Base-by-base conservation (phyloP, 1,284 basidiomycete species). In the Trichosporon ovoides region DNA sequence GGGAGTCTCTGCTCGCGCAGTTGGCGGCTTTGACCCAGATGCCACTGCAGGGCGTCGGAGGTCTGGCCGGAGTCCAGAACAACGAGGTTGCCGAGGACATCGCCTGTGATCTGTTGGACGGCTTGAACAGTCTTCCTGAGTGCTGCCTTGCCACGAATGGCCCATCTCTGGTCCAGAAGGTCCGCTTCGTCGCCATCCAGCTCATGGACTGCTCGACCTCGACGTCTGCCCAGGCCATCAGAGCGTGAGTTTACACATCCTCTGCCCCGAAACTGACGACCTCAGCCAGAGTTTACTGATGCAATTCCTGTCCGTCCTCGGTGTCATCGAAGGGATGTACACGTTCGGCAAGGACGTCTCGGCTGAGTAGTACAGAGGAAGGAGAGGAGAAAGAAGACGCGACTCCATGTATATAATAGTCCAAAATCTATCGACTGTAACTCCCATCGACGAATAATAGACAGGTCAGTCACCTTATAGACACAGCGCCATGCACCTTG, bases 281-380 rank as follows among this genome's bases (percentile, higher is more conserved):
- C 6, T 6, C 58, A 75, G 73, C 3, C 68, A 70, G 60, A 68
- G 63, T 6, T 60, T 75, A 31, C 63, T 75, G 35, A 68, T 71
- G 69, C 68, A 71, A 59, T 73, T 73, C 61, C 57, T 75, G 13
- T 65, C 68, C 34, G 70, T 75, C 3, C 60, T 75, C 48, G 64
- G 69, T 36, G 70, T 72, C 14, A 73, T 75, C 24, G 73, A 75
- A 55, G 68, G 69, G 13, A 71, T 72, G 72, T 75, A 72, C 55
- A 64, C 64, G 1, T 69, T 71, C 36, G 68, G 67, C 10, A 57
- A 56, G 36, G 67, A 68, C 28, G 67, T 71, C 4, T 66, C 64
- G n/a, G 66, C 62, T 3, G 68, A 70, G 49, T 69, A 62, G 48
- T 18, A 48, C 13, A 37, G 35, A 46, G 40, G 20, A 10, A 14